Base-by-base conservation (phyloP, 2,329 filamentous ascomycete genomes). In the Aureobasidium subglaciale region DNA sequence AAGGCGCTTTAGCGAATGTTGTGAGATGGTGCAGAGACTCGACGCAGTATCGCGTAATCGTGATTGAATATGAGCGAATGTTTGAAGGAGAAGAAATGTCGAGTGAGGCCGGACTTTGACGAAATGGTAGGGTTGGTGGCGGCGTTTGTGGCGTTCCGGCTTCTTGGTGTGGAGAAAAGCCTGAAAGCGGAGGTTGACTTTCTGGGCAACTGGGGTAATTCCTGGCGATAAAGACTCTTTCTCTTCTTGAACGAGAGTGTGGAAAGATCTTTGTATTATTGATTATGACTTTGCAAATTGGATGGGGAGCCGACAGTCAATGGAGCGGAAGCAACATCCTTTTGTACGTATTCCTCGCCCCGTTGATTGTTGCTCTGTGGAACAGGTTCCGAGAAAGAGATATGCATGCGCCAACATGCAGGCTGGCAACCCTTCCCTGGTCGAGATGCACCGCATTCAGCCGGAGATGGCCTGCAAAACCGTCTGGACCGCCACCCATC, bases 391-490 rank as follows among this genome's bases (percentile, higher is more conserved):
- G 40, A 48, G 13, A 24, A 34, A 22, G 11, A 18, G 43, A 22
- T 30, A 48, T 48, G 43, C 43, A 48, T 48, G 13, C 29, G 43
- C 43, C 42, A 15, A 37, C 22, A 27, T 48, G 43, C 43, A 48
- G 20, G 43, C 11, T 27, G n/a, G 45, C 30, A n/a, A 18, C 10
- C 22, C 32, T 38, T 27, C 46, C 46, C 46, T 34, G 46, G 46
- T 50, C 46, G 32, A 50, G 46, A 24, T 34, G 29, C 10, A 50
- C 46, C 46, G 24, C 46, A 38, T 50, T 29, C 46, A 38, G 46
- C 32, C 43, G 43, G 43, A 48, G 20, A 48, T 48, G 32, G 29
- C 6, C 29, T 13, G 13, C 29, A 34, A 32, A 46, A 35, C 20
- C 34, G 46, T 38, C 46, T 50, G 15, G 46, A 50, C 46, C 46